phyloP scores from a whole-genome alignment of 2,329 filamentous ascomycete species.

The Sphaceloma murrayae region DNA sequence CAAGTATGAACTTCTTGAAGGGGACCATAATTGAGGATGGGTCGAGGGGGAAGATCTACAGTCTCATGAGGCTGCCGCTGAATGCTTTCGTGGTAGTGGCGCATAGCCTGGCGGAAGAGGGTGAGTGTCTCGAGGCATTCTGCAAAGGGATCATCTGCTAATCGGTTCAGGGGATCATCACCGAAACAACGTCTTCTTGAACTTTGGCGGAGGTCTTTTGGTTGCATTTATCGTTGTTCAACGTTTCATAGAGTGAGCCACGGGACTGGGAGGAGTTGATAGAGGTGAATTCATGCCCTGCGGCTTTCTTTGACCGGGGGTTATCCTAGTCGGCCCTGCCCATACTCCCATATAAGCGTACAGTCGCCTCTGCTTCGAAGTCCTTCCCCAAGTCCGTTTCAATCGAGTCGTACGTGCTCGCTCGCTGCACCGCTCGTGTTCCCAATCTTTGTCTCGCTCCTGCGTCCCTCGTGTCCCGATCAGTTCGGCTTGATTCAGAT shows the following conservation, averaged over 20 bases:
- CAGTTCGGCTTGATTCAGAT: too few relatives aligned
- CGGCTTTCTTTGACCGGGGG: too few relatives aligned
- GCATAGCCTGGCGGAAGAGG: slow-evolving; percentile 37
- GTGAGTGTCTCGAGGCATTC: too few relatives aligned
- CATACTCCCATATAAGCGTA: too few relatives aligned
- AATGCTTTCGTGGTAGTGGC: slow-evolving; percentile 49
- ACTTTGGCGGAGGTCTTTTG: slow-evolving; percentile 17
- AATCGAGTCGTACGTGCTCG: too few relatives aligned
- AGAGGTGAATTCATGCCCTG: too few relatives aligned
- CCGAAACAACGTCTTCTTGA: slow-evolving; percentile 19
- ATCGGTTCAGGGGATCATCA: slow-evolving; percentile 20
- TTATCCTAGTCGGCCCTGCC: too few relatives aligned
- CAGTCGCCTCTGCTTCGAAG: too few relatives aligned
- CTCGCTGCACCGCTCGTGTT: too few relatives aligned
- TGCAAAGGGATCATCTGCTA: too few relatives aligned
- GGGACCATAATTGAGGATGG: slow-evolving; percentile 46
- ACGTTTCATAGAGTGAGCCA: slow-evolving; percentile 11
- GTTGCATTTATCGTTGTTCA: slow-evolving; percentile 18
- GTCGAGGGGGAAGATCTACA: slow-evolving; percentile 46
- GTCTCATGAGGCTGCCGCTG: slow-evolving; percentile 48
- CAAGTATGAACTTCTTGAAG: slow-evolving; percentile 47
- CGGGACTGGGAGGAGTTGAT: background rate
- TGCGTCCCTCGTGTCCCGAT: background rate
- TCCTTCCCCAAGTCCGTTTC: too few relatives aligned
- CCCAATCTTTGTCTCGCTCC: too few relatives aligned